These are phyloP conservation scores for Oemleria cerasiformis DNA, from an alignment of 306 rosid species.

Conservation along the genomic window DNA sequence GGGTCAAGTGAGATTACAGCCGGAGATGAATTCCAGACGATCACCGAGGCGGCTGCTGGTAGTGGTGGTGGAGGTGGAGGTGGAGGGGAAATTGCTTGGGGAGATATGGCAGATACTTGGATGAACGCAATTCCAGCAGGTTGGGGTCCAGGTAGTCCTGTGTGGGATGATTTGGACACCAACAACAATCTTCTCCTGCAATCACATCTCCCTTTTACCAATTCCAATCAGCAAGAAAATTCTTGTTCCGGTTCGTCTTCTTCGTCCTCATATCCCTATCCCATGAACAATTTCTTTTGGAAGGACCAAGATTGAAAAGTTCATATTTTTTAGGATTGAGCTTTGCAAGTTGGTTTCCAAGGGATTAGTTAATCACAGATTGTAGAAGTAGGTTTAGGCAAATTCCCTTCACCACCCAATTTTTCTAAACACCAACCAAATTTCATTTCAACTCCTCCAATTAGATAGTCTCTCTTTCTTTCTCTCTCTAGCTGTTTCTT, in stretches of 20 bases:
- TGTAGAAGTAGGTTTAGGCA: neutral
- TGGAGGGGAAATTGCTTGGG: slow-evolving; percentile 70
- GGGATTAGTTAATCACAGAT: neutral
- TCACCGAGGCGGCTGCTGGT: neutral
- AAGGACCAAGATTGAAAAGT: slow-evolving; percentile 48
- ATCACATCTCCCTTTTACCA: slow-evolving; percentile 42
- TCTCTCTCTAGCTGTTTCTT: too few relatives aligned
- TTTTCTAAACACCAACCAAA: neutral
- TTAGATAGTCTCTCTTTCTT: neutral
- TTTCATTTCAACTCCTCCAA: slow-evolving; percentile 5
- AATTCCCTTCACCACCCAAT: neutral
- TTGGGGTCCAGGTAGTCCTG: slow-evolving; percentile 96
- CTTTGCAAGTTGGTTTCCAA: neutral
- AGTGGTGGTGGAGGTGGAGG: too few relatives aligned
- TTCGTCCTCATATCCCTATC: slow-evolving; percentile 41
- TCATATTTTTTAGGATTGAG: neutral
- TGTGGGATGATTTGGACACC: slow-evolving; percentile 88
- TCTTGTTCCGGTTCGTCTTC: slow-evolving; percentile 32
- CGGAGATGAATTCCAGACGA: slow-evolving; percentile 35
- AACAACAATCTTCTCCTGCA: slow-evolving; percentile 53
- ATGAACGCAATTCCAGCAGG: slow-evolving; percentile 74
- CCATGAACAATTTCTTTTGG: slow-evolving; percentile 53
- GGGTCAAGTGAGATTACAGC: slow-evolving; percentile 43
- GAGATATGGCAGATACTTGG: slow-evolving; percentile 88
- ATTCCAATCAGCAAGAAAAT: slow-evolving; percentile 29